Evolutionary conservation across 352 stramenopile species (phyloP), one percentile per base, ranked within the genome.

Genomic region (Phytophthora foliorum): DNA sequence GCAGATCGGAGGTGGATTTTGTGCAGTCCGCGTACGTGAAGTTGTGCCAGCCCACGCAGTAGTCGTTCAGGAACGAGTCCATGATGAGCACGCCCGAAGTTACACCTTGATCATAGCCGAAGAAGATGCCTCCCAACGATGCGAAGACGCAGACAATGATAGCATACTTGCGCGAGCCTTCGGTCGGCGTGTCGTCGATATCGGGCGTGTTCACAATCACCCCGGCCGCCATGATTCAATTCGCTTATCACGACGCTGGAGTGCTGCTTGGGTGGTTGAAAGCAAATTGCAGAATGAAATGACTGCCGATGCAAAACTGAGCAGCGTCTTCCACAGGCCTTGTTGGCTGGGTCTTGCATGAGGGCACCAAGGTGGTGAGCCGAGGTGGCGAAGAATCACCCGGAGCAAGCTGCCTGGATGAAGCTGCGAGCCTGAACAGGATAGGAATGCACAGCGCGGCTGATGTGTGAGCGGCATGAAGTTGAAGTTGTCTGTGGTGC

Each of bases 1-100:
- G 74, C 4, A 78, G 42, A 6, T 77, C 59, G 13, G 53, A 57
- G 2, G 59, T 57, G 13, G 50, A 67, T 9, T 44, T 45, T 2
- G 34, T 72, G 69, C 74, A 81, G 3, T 65, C 21, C 34, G 44
- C 46, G 48, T 75, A 60, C 24, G 73, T 78, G 61, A 77, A 72
- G 54, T 72, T 69, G 49, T 75, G 69, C 67, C 70, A 82, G 17
- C 72, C 72, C 14, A 79, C 69, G 48, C 72, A 78, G 51, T 70
- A 78, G 53, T 72, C 66, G 34, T 72, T 60, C n/a, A 78, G 52
- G 65, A 71, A 75, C 6, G 61, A 71, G 41, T 63, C 60, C 67
- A 75, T 75, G 50, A 67, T 67, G 36, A 67, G 44, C 9, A 73
- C 65, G 6, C 57, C 65, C 6, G 51, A 64, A 42, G 65, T 73